These are phyloP conservation scores for Mortierella polycephala DNA, from an alignment of 371 early-diverging fungal species.

Conservation along the genomic window DNA sequence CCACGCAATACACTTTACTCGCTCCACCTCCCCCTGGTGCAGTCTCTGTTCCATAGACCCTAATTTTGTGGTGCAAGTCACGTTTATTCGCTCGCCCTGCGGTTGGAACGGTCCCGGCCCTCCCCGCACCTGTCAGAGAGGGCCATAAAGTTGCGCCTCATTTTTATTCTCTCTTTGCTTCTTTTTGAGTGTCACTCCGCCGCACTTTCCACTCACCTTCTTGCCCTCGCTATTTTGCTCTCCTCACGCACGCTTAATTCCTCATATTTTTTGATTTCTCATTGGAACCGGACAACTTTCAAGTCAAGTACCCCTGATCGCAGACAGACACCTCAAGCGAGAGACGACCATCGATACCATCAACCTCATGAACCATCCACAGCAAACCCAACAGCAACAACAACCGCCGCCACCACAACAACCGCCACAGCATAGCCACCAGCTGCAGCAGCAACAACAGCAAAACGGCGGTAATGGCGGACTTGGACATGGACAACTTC, in stretches of 20 bases:
- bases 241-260: neutral
- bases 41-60: neutral
- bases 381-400: conserved; percentile 15
- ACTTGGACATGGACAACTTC: conserved; percentile 1
- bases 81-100: neutral
- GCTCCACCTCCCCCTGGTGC: neutral
- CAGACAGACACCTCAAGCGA: conserved; percentile 24
- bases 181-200: neutral
- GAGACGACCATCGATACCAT: conserved; percentile 47
- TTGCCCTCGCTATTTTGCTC: neutral
- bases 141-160: neutral
- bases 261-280: neutral
- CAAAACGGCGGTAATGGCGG: conserved; percentile 12
- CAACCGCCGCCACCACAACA: neutral
- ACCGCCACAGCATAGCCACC: neutral
- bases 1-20: no score
- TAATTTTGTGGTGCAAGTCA: conserved; percentile 4
- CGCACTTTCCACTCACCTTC: conserved; percentile 1
- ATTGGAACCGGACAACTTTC: neutral
- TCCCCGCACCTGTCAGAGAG: neutral
- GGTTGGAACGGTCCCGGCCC: neutral
- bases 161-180: conserved; percentile 18
- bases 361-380: conserved; percentile 45
- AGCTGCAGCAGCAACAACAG: conserved; percentile 2
- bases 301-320: conserved; percentile 35